phyloP scores from a whole-genome alignment of 805 yeast species.

The Wickerhamiella sergipiensis region DNA sequence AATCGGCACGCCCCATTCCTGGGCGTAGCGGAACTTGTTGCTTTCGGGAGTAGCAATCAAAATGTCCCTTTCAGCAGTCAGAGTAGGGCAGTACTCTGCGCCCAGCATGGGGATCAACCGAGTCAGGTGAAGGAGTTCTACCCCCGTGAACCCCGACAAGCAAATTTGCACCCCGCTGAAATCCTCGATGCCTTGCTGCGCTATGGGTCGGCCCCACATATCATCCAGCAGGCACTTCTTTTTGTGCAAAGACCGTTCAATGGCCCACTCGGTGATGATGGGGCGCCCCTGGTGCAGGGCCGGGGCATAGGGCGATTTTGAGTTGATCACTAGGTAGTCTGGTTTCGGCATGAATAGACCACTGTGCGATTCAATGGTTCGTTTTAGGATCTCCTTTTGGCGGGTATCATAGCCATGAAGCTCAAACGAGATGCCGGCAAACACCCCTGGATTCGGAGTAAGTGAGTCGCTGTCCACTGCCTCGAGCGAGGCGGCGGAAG shows the following conservation, averaged over 20 bases:
- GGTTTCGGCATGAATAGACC: conserved; percentile 25
- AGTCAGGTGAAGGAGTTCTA: conserved; percentile 56
- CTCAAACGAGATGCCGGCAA: conserved; percentile 31
- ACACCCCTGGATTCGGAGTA: conserved; percentile 20
- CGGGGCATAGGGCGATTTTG: conserved; percentile 19
- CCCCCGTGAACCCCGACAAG: conserved; percentile 65
- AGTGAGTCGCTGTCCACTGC: background rate
- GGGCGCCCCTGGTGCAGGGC: conserved; percentile 20
- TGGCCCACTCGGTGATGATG: conserved; percentile 60
- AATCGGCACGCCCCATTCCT: conserved; percentile 26
- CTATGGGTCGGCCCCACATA: conserved; percentile 40
- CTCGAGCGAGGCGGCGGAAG: background rate
- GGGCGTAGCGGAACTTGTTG: conserved; percentile 23
- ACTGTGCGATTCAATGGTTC: conserved; percentile 33
- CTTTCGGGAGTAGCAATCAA: conserved; percentile 29
- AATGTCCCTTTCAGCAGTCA: conserved; percentile 40
- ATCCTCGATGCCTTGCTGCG: conserved; percentile 21
- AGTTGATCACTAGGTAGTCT: conserved; percentile 17
- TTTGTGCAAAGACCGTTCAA: conserved; percentile 59
- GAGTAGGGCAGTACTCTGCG: conserved; percentile 34
- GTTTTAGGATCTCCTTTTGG: conserved; percentile 28
- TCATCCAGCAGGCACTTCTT: conserved; percentile 34
- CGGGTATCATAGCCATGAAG: conserved; percentile 30
- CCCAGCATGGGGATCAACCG: conserved; percentile 46
- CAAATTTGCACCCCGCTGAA: conserved; percentile 28